Conservation (phyloP, 352 stramenopile species). For the Phytophthora lateralis region DNA sequence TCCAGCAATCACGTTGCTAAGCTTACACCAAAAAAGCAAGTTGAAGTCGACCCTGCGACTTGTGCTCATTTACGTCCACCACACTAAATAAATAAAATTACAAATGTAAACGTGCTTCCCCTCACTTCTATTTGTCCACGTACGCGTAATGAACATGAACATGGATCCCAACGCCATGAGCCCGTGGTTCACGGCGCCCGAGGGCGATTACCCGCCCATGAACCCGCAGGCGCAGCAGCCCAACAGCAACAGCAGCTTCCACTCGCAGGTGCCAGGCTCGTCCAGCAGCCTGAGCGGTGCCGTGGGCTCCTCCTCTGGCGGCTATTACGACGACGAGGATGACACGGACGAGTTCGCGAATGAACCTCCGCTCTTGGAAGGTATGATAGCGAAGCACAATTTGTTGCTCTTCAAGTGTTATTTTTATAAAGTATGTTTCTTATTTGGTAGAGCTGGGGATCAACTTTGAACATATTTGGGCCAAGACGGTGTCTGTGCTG, state of each 20-base stretch:
- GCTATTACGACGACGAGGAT: constrained; percentile 37
- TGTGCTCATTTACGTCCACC: constrained; percentile 1
- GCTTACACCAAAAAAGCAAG: not conserved
- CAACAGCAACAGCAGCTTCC: constrained; percentile 28
- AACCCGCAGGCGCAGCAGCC: constrained; percentile 27
- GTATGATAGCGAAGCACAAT: constrained; percentile 30
- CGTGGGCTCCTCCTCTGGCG: constrained; percentile 22
- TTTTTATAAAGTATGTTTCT: constrained; percentile 9
- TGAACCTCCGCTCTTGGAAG: constrained; percentile 96
- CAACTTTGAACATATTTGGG: constrained; percentile 97
- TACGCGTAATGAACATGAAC: constrained; percentile 73
- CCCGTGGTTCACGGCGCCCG: constrained; percentile 71
- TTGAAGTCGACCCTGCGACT: constrained; percentile 2
- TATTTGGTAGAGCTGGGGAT: constrained; percentile 93
- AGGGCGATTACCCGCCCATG: constrained; percentile 49
- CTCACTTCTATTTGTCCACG: constrained; percentile 12
- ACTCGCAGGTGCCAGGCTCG: constrained; percentile 27
- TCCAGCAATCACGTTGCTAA: too few species aligned
- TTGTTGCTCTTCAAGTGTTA: constrained; percentile 6
- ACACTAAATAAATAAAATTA: not conserved
- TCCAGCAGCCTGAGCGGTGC: constrained; percentile 31
- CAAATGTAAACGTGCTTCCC: not conserved
- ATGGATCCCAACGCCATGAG: constrained; percentile 74
- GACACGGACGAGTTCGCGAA: constrained; percentile 93
- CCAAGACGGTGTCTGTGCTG: constrained; percentile 96